Evolutionary conservation across 2,329 filamentous ascomycete species (phyloP).

Genomic region (Colletotrichum lindemuthianum): DNA sequence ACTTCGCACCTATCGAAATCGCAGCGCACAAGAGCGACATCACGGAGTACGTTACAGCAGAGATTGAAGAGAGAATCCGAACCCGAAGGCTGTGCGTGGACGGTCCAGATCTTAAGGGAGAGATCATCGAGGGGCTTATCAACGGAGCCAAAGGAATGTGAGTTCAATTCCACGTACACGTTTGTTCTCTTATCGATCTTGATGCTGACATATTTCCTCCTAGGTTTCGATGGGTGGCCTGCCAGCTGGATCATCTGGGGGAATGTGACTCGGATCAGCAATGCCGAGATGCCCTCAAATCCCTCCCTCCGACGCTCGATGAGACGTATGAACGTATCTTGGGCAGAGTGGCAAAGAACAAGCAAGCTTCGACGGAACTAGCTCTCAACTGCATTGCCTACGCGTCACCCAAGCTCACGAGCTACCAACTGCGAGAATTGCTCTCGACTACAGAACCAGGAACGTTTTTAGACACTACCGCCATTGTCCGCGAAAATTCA

Average conservation of each 20-base stretch:
- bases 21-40: constrained; percentile 6
- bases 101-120: neutral
- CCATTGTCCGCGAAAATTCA: neutral
- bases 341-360: neutral
- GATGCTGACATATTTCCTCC: neutral
- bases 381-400: neutral
- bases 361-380: rapidly evolving
- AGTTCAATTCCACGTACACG: neutral
- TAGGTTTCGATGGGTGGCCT: constrained; percentile 26
- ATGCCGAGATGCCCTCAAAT: neutral
- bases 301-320: neutral
- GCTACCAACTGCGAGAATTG: neutral
- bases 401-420: rapidly evolving
- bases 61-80: neutral
- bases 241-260: constrained; percentile 19
- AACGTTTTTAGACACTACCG: rapidly evolving
- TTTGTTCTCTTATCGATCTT: neutral
- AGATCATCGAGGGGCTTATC: neutral
- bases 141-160: neutral
- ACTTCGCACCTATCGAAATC: neutral
- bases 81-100: neutral
- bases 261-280: neutral
- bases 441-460: neutral
- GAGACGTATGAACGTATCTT: constrained; percentile 13
- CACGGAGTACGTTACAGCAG: constrained; percentile 1